These are phyloP conservation scores for Trapa incisa DNA, from an alignment of 345 rosid species.

Conservation along the genomic window DNA sequence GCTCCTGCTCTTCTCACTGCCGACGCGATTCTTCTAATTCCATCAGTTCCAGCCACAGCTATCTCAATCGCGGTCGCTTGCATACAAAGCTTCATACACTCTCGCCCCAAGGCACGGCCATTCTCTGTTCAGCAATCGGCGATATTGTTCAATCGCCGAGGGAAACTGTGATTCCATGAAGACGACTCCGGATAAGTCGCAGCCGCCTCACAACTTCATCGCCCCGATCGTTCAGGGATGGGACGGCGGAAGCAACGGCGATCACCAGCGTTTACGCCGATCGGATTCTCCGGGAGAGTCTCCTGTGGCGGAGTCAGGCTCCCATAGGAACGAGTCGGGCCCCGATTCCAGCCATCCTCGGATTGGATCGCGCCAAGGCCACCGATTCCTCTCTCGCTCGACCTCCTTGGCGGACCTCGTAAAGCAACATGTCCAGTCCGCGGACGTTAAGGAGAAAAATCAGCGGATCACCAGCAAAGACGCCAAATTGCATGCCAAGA, in stretches of 20 bases:
- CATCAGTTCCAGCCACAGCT: too few species aligned
- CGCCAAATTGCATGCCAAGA: slow-evolving; percentile 3
- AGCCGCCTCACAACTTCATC: slow-evolving; percentile 62
- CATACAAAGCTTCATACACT: too few species aligned
- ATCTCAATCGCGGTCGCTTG: too few species aligned
- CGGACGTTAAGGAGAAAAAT: slow-evolving; percentile 8
- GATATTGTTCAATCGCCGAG: too few species aligned
- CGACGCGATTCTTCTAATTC: too few species aligned
- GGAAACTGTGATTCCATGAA: slow-evolving; percentile 31
- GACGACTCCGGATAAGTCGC: slow-evolving; percentile 52
- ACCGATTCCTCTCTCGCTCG: slow-evolving; percentile 24
- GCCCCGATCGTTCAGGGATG: slow-evolving; percentile 37
- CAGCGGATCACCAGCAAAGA: not conserved
- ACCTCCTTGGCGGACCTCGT: slow-evolving; percentile 9
- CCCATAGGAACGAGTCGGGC: slow-evolving; percentile 14
- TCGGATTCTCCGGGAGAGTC: slow-evolving; percentile 18
- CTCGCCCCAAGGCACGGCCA: too few species aligned
- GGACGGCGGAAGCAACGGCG: slow-evolving; percentile 28
- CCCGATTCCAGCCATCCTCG: slow-evolving; percentile 12
- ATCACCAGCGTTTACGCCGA: slow-evolving; percentile 15
- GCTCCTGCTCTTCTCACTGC: too few species aligned
- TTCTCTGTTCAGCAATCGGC: too few species aligned
- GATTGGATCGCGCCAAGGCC: slow-evolving; percentile 59
- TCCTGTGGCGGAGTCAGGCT: slow-evolving; percentile 15
- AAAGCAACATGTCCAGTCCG: slow-evolving; percentile 10